Base-by-base conservation (phyloP, 495 filamentous ascomycete species). In the Xylaria acuta region DNA sequence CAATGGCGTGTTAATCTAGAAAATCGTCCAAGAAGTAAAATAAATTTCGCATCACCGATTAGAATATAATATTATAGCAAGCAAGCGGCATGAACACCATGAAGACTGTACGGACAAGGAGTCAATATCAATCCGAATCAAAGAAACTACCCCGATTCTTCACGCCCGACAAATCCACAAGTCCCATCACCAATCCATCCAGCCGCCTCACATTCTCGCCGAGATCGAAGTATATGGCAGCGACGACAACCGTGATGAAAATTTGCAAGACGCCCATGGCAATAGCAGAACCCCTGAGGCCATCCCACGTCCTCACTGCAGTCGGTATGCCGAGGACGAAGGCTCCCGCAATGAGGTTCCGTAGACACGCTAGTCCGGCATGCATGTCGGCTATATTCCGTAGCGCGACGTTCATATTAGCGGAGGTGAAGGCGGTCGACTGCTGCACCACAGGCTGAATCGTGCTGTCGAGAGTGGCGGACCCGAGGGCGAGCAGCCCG, bases 381-480 rank as follows among this genome's bases (percentile, higher is more conserved):
- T 71, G 68, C 84, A 86, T 86, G 67, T 86, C 84, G 4, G 77
- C 78, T 3, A 78, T 82, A 67, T 79, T 84, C 0, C 83, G 77
- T 41, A 83, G 76, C 32, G 79, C 78, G 30, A 80, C 75, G 25
- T 75, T 77, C 5, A 84, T 74, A 72, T 80, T 86, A 12, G 80
- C 76, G 18, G 72, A 78, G 7, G 83, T 85, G 71, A 84, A 85
- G 43, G 79, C 78, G 5, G 83, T 84, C 54, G 82, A 84, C 9
- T 76, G 74, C 25, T 76, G 68, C 32, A 86, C 76, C n/a, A 84
- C 71, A 5, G 83, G 82, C 5, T 73, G 64, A 0, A 76, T 73
- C 11, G 81, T 81, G 18, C 77, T 75, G 38, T 82, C 79, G 0
- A 86, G 73, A 11, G 76, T 64, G 12, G 78, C 71, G 0, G 73